Percentiles rank a stretch among this genome's conserved stretches.
Evolutionary conservation across 129 eudicot genomes (phyloP).

Genomic region (Centaurea solstitialis): DNA sequence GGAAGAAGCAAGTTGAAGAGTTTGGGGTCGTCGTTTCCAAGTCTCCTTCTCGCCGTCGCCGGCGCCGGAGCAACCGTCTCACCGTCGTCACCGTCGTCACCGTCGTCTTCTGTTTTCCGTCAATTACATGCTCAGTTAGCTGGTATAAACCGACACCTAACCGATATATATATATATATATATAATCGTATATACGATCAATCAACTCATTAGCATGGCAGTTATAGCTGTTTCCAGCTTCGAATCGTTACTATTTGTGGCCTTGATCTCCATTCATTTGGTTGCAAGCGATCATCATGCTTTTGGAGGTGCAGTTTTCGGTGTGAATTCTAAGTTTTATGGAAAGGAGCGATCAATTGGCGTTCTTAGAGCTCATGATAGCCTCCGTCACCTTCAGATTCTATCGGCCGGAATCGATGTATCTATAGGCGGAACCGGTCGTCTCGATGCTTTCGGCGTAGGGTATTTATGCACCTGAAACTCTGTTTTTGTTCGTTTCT

Average conservation of each 20-base stretch:
- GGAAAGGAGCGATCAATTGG: constrained; percentile 21
- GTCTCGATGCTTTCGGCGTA: constrained; percentile 19
- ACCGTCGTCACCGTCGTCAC: background rate
- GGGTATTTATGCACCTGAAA: constrained; percentile 12
- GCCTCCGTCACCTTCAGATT: constrained; percentile 29
- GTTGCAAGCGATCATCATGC: background rate
- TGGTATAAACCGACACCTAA: background rate
- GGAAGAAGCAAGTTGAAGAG: background rate
- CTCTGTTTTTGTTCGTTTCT: background rate
- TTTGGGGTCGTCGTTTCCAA: background rate
- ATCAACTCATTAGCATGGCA: background rate
- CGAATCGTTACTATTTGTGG: background rate
- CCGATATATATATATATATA: too few relatives aligned
- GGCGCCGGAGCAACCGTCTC: background rate
- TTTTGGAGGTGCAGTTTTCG: constrained; percentile 25
- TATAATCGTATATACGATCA: background rate
- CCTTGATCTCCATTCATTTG: constrained; percentile 3
- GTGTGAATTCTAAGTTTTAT: constrained; percentile 24
- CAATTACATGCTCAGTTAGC: background rate
- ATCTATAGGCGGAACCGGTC: constrained; percentile 26
- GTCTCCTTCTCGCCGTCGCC: background rate
- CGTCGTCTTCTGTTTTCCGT: background rate
- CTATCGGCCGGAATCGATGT: constrained; percentile 27
- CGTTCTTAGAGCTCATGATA: constrained; percentile 29
- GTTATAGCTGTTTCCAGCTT: background rate